Base-by-base conservation (phyloP, 805 yeast genomes). In the Candida jianshihensis region DNA sequence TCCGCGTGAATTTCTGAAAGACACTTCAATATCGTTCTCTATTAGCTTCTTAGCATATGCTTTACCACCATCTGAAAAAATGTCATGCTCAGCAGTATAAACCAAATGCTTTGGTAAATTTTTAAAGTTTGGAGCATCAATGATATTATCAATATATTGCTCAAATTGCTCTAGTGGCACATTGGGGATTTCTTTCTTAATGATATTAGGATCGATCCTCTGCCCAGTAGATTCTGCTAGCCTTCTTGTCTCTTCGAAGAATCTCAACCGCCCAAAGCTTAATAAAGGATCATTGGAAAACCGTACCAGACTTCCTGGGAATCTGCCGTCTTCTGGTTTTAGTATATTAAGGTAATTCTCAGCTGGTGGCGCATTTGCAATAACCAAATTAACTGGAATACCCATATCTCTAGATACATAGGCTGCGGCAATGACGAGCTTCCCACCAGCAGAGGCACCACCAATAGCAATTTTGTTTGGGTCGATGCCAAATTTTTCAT, bases 371-470 rank as follows among this genome's bases (percentile, higher is more conserved):
- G 26, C 35, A 14, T 26, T 26, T 3, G 31, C 11, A 15, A 33
- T 20, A 21, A 20, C 26, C 10, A 33, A 21, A 5, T 33, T 18
- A 6, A 33, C 27, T 10, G 31, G 26, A 8, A 27, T 10, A 5
- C 18, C 25, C 13, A 19, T 19, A 20, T 33, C 31, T 27, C 36
- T 26, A n/a, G 26, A 19, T 9, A 33, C 26, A 33, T 27, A 31
- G 4, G 26, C 36, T 13, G 24, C 26, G 12, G 36, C 19, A 4
- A 27, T n/a, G 17, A 13, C 29, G 11, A 27, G 11, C 20, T 33
- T 26, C n/a, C 31, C 36, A 33, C 31, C 36, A 26, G 36, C 36
- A 4, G 36, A 33, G 15, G 30, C 17, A 33, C 31, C 31, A 19
- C 31, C 36, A 15, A 33, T 16, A 11, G 30, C 19, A 5, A 33